Conservation (phyloP, 495 filamentous ascomycete genomes). For the Aspergillus conjunctus region DNA sequence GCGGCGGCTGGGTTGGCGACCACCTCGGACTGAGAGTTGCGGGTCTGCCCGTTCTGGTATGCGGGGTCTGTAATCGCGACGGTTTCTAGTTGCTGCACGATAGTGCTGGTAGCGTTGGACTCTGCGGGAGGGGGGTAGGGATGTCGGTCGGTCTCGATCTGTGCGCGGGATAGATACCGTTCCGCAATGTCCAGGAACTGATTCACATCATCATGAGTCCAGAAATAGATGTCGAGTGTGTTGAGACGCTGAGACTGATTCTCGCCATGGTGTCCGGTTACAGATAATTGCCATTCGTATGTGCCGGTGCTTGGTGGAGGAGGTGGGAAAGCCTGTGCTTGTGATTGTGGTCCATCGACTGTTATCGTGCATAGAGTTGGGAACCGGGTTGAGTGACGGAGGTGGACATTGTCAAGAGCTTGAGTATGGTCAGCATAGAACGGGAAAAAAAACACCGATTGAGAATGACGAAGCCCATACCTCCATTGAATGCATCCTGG, state of each 20-base stretch:
- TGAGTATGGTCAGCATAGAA: constrained; percentile 16
- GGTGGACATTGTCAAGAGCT: constrained; percentile 65
- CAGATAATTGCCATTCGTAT: constrained; percentile 78
- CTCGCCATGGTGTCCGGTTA: constrained; percentile 67
- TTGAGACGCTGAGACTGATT: constrained; percentile 74
- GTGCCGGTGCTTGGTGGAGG: constrained; percentile 46
- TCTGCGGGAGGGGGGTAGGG: constrained; percentile 51
- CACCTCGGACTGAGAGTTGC: constrained; percentile 45
- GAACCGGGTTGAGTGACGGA: constrained; percentile 78
- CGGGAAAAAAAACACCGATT: background rate
- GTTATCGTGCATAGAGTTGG: constrained; percentile 73
- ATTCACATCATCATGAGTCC: constrained; percentile 73
- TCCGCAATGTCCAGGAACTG: constrained; percentile 69
- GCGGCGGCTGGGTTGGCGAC: constrained; percentile 37
- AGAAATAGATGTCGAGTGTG: constrained; percentile 88
- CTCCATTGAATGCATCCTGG: constrained; percentile 86
- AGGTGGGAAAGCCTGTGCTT: constrained; percentile 26
- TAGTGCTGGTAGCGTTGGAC: constrained; percentile 69
- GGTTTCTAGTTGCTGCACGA: constrained; percentile 83
- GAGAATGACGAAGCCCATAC: constrained; percentile 49
- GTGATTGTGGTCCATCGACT: constrained; percentile 58
- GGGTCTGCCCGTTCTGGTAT: constrained; percentile 58
- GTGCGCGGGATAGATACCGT: constrained; percentile 59
- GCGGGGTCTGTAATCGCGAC: constrained; percentile 69
- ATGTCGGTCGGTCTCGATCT: constrained; percentile 54